phyloP scores from a whole-genome alignment of 1,284 basidiomycete genomes.

The Tilletia indica region DNA sequence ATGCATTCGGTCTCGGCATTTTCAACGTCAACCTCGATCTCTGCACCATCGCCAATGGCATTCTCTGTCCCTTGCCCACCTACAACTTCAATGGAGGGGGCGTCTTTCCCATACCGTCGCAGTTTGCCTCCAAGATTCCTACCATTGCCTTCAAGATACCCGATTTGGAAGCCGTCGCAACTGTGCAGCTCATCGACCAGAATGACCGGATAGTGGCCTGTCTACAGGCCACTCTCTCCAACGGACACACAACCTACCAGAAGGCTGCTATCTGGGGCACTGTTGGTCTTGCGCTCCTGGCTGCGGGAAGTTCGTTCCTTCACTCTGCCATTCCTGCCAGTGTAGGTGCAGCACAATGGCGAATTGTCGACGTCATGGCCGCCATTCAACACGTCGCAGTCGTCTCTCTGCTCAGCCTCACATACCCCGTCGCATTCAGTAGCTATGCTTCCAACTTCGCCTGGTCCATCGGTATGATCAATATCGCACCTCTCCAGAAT shows the following conservation, averaged over 20 bases:
- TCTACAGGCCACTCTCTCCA: conserved; percentile 83
- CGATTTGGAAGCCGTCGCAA: conserved; percentile 84
- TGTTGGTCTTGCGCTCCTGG: conserved; percentile 68
- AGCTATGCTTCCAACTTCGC: conserved; percentile 80
- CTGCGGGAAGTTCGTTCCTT: conserved; percentile 68
- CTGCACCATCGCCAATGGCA: conserved; percentile 41
- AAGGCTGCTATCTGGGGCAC: conserved; percentile 74
- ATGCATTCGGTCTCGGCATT: conserved; percentile 50
- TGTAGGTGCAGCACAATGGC: conserved; percentile 59
- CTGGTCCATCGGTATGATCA: conserved; percentile 83
- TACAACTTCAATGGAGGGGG: conserved; percentile 63
- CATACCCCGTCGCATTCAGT: conserved; percentile 79
- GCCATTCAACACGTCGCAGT: conserved; percentile 79
- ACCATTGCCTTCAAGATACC: conserved; percentile 81
- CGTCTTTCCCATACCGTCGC: conserved; percentile 69
- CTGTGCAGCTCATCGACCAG: conserved; percentile 72
- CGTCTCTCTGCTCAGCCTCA: conserved; percentile 74
- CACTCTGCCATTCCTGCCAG: conserved; percentile 62
- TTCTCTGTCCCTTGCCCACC: conserved; percentile 51
- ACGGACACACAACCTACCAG: conserved; percentile 80
- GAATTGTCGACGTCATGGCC: conserved; percentile 75
- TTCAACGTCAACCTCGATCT: conserved; percentile 49
- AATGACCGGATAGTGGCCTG: conserved; percentile 77
- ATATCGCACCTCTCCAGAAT: conserved; percentile 67
- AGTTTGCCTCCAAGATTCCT: conserved; percentile 65